Conservation (phyloP, 805 yeast species). For the Kazachstania martiniae region DNA sequence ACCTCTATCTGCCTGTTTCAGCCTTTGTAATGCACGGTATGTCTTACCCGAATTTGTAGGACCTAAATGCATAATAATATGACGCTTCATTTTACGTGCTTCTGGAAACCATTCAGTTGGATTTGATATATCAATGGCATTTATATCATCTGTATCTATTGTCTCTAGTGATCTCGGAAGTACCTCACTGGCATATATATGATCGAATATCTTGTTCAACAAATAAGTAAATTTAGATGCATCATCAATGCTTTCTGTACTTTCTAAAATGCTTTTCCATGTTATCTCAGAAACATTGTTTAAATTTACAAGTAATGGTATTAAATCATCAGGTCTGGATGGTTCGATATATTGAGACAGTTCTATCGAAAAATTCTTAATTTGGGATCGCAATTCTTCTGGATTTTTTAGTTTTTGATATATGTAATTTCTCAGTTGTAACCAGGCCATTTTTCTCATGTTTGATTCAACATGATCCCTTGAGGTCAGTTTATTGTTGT, state of each 20-base stretch:
- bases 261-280: conserved; percentile 1
- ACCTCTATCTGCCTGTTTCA: conserved; percentile 60
- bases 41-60: conserved; percentile 98
- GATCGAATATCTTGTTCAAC: conserved; percentile 9
- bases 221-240: conserved; percentile 10
- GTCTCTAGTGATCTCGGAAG: conserved; percentile 6
- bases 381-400: conserved; percentile 1
- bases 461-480: too few species aligned
- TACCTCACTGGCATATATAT: conserved; percentile 17
- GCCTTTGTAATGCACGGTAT: conserved; percentile 60
- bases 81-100: conserved; percentile 70
- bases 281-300: neutral
- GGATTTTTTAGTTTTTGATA: conserved; percentile 9
- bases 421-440: conserved; percentile 6
- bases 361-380: conserved; percentile 3
- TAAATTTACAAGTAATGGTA: conserved; percentile 9
- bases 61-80: conserved; percentile 87
- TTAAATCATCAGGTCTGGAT: conserved; percentile 7
- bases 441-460: conserved; percentile 7
- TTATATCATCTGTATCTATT: conserved; percentile 6
- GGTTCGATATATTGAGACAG: conserved; percentile 11
- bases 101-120: conserved; percentile 79
- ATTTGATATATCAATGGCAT: conserved; percentile 35
- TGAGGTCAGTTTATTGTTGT: neutral
- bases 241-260: neutral